Evolutionary conservation across 768 basidiomycete genomes (phyloP).

Genomic region (Serendipita sp.): DNA sequence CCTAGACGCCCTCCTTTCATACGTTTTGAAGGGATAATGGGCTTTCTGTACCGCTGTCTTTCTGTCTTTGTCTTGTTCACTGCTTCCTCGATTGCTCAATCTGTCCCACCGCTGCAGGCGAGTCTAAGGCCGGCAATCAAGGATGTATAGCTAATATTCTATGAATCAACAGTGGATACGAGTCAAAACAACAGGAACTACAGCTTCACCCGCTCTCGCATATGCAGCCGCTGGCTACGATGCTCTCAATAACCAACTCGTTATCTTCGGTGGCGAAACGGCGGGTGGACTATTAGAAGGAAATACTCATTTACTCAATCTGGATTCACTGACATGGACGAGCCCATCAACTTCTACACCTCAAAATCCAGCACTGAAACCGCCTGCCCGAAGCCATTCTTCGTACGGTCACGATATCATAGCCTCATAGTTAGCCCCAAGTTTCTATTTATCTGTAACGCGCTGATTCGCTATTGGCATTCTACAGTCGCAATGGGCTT

Average conservation of each 20-base stretch:
- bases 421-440: slow-evolving; percentile 55
- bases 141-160: not conserved
- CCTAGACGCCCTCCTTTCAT: no score
- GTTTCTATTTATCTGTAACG: slow-evolving; percentile 10
- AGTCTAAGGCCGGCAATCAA: not conserved
- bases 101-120: not conserved
- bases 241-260: slow-evolving; percentile 6
- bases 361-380: slow-evolving; percentile 18
- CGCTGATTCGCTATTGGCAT: not conserved
- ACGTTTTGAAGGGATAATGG: no score
- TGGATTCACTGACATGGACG: slow-evolving; percentile 43
- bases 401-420: slow-evolving; percentile 54
- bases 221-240: slow-evolving; percentile 8
- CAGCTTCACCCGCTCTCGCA: not conserved
- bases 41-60: no score
- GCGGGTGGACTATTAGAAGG: slow-evolving; percentile 9
- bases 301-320: slow-evolving; percentile 33
- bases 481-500: slow-evolving; percentile 51
- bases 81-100: not conserved
- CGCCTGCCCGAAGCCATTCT: slow-evolving; percentile 48
- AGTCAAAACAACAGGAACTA: not conserved
- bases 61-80: no score
- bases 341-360: slow-evolving; percentile 38
- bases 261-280: slow-evolving; percentile 12
- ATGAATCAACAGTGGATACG: not conserved